These are phyloP conservation scores for Capronia epimyces DNA, from an alignment of 2,329 filamentous ascomycete species.

Conservation along the genomic window DNA sequence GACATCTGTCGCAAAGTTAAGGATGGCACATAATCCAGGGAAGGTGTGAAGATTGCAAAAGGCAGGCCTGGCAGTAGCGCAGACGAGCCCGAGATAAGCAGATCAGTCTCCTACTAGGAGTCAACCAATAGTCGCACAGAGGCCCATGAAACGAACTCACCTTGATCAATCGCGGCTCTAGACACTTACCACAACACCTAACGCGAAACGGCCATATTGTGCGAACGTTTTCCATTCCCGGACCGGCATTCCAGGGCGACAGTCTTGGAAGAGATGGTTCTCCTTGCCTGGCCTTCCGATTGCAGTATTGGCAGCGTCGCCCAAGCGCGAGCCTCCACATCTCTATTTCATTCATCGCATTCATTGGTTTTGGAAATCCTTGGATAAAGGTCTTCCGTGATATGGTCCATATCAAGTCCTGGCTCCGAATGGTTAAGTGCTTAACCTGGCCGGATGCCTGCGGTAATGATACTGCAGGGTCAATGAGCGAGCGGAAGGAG, in stretches of 20 bases:
- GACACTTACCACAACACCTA: conserved; percentile 61
- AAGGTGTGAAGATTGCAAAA: conserved; percentile 59
- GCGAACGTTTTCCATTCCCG: conserved; percentile 55
- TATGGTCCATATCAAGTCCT: conserved; percentile 64
- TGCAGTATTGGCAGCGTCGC: conserved; percentile 63
- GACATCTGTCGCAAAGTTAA: conserved; percentile 50
- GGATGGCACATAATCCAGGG: conserved; percentile 56
- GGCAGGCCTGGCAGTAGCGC: conserved; percentile 63
- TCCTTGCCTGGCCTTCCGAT: conserved; percentile 33
- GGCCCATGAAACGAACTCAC: conserved; percentile 43
- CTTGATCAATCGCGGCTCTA: conserved; percentile 57
- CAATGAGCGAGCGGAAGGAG: conserved; percentile 58
- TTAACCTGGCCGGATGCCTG: conserved; percentile 31
- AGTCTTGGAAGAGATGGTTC: conserved; percentile 17
- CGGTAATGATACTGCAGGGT: conserved; percentile 41
- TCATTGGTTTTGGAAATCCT: conserved; percentile 63
- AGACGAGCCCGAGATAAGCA: conserved; percentile 60
- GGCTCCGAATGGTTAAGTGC: conserved; percentile 41
- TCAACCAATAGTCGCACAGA: conserved; percentile 24
- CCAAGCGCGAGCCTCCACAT: conserved; percentile 70
- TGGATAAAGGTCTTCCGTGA: conserved; percentile 62
- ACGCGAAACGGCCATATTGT: conserved; percentile 68
- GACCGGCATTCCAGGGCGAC: conserved; percentile 54
- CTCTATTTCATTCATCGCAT: conserved; percentile 60
- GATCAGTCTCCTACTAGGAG: conserved; percentile 59